A percentile compares a stretch with the other conserved stretches of the same genome.
Conservation (phyloP, 2,329 filamentous ascomycete genomes). For the Rosellinia necatrix region DNA sequence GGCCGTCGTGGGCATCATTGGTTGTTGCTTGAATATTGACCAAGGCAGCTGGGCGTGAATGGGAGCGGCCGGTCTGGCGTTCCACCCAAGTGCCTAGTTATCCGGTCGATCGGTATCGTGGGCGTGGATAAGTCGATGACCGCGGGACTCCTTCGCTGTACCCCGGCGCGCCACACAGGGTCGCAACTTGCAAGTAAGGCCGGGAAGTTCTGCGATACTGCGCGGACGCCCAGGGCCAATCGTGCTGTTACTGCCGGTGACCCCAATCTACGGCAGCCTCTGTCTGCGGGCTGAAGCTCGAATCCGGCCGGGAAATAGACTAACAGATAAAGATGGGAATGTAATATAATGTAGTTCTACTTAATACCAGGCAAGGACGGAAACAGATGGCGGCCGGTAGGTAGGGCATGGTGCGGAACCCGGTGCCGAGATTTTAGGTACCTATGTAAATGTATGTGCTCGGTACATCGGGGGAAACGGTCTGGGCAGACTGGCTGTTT, state of each 20-base stretch:
- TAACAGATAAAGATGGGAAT: too few relatives aligned
- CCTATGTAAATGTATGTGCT: not conserved
- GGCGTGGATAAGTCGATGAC: not conserved
- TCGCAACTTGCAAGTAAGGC: not conserved
- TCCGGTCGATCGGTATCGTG: not conserved
- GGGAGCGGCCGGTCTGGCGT: not conserved
- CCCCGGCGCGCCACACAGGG: conserved; percentile 10
- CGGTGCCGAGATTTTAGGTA: not conserved
- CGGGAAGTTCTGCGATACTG: conserved; percentile 1
- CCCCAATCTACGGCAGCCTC: too few relatives aligned
- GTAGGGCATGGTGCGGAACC: conserved; percentile 7
- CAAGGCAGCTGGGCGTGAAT: not conserved
- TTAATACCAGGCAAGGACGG: not conserved
- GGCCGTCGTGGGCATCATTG: conserved; percentile 32
- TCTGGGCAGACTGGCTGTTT: not conserved
- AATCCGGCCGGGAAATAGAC: too few relatives aligned
- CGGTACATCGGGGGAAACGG: not conserved
- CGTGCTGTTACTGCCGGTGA: too few relatives aligned
- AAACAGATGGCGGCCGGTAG: conserved; percentile 1
- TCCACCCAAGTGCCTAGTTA: not conserved
- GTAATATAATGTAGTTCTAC: too few relatives aligned
- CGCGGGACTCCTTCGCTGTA: not conserved
- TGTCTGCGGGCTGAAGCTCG: too few relatives aligned
- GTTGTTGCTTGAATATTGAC: not conserved
- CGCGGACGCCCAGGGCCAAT: not conserved